These are phyloP conservation scores for Solanum tacnaense DNA, from an alignment of 257 asterid species.

Conservation along the genomic window DNA sequence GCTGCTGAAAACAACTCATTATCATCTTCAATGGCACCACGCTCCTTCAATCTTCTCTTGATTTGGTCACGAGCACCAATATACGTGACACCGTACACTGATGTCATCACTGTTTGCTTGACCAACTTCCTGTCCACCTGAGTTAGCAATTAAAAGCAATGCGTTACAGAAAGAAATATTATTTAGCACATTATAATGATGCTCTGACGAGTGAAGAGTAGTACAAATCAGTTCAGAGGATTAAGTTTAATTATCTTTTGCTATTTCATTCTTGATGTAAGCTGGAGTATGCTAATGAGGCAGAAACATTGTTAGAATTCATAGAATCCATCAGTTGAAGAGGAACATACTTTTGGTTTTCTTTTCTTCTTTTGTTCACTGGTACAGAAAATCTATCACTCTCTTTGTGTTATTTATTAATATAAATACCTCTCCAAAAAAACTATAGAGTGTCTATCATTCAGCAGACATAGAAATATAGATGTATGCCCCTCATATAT, in stretches of 20 bases:
- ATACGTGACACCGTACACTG: constrained; percentile 95
- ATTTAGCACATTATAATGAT: background rate
- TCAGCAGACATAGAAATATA: background rate
- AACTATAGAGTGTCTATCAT: background rate
- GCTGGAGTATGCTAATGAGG: background rate
- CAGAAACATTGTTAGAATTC: background rate
- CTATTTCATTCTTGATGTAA: background rate
- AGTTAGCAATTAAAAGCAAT: background rate
- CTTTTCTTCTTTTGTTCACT: background rate
- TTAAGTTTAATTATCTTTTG: background rate
- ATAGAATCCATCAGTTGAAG: background rate
- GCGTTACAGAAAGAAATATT: background rate
- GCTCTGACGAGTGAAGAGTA: background rate
- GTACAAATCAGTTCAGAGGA: background rate
- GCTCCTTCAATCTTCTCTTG: constrained; percentile 82
- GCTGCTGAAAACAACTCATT: constrained; percentile 62
- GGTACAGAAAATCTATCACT: background rate
- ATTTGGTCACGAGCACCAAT: constrained; percentile 98
- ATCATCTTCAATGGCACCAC: constrained; percentile 63
- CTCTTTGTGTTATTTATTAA: background rate
- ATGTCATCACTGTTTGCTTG: constrained; percentile 98
- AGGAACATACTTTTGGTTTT: background rate
- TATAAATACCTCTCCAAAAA: background rate
- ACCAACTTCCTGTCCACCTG: constrained; percentile 98
- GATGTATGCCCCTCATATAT: background rate